Base-by-base conservation (phyloP, 1,284 basidiomycete genomes). In the Hypsizygus ulmarius region DNA sequence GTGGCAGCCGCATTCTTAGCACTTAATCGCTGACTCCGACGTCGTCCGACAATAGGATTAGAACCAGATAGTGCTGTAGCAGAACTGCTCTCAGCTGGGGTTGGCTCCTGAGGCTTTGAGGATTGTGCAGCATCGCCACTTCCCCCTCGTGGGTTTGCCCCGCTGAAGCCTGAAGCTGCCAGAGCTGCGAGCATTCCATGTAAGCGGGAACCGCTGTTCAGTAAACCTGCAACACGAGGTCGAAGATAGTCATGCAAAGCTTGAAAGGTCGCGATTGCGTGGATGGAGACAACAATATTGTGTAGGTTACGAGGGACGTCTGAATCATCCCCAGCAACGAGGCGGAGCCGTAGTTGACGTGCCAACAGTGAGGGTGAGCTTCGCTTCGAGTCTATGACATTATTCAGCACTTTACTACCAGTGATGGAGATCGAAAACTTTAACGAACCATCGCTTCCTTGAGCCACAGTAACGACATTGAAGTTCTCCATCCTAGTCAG, bases 181-280 rank as follows among this genome's bases (percentile, higher is more conserved):
- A 97, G 77, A 2, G 94, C 90, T 19, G 95, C 93, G 38, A 98
- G 80, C 82, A 97, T 93, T 32, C 87, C 87, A 3, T 91, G 90
- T 10, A 97, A 67, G 10, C 92, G 79, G 11, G 87, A 84, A 21
- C 81, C 75, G 49, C 77, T 73, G 5, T 78, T 77, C 39, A 84
- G 67, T 4, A 88, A 67, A 5, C 91, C 90, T n/a, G 91, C 77
- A 16, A 97, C 85, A 6, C 93, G 79, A 12, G 94, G 94, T 0
- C 93, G 85, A 9, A 97, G 79, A 64, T 97, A 97, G 65, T 96
- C 93, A 60, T 96, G 92, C 27, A 97, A 77, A 0, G 93, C 92
- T 66, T 95, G 92, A 76, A 97, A 93, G 0, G 93, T 96, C 0
- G 95, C 94, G 50, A 97, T 96, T 2, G 93, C 94, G 62, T 97